Base-by-base conservation (phyloP, 176 grass and related monocot genomes). In the Tillandsia fasciculata region DNA sequence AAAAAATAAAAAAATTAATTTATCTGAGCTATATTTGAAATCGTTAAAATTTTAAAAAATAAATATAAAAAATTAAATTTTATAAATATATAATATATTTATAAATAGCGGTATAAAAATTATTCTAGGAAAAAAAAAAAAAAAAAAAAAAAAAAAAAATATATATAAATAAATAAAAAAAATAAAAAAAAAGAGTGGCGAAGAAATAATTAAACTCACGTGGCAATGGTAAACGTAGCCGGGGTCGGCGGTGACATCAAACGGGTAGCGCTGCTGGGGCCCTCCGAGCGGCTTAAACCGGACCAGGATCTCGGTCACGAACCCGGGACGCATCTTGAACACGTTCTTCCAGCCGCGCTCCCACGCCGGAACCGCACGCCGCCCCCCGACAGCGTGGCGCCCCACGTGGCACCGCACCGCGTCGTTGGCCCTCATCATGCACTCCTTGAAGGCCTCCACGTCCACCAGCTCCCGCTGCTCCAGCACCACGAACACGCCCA, bases 171-270 rank as follows among this genome's bases (percentile, higher is more conserved):
- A 12, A n/a, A n/a, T n/a, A 27, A 3, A 80, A 20, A 20, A 20
- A 20, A 20, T 0, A 0, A 20, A 20, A 20, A 20, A 20, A 20
- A 20, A 20, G n/a, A 2, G 23, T 24, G 24, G 1, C 20, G 20
- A 24, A 24, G 24, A 24, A 0, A 20, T 20, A 20, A 20, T 20
- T 20, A 20, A 4, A 48, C 86, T 83, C 74, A 97, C 93, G 23
- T 97, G 93, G 76, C 93, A 97, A 67, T 97, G 93, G 72, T 97
- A 97, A 10, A 90, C 86, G 64, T 97, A 97, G 27, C 93, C 89
- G 0, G 93, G 93, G 0, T 87, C 93, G 4, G 61, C 82, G 8
- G 86, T 90, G 5, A 77, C 74, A 51, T 97, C 86, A 70, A 97
- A 97, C 1, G 76, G 75, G 68, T 85, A 92, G 64, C 64, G 9